Evolutionary conservation across 2,329 filamentous ascomycete species (phyloP).

Genomic region (Colletotrichum tropicale): DNA sequence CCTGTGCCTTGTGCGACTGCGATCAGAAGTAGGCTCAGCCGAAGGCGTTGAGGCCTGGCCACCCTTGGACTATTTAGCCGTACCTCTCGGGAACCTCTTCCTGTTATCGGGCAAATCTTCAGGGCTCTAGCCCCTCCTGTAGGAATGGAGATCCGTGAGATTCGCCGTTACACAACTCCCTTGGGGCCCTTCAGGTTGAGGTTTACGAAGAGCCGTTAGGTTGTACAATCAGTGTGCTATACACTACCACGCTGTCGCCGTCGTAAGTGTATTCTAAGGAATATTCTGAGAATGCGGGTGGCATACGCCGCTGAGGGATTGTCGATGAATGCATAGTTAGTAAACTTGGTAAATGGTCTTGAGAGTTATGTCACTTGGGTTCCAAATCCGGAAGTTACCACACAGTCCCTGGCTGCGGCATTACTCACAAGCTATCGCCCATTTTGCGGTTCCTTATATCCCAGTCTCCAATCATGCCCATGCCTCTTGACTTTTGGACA

Average conservation of each 20-base stretch:
- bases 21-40: background rate
- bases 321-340: background rate
- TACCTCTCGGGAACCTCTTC: rapidly evolving
- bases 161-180: background rate
- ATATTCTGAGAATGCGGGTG: background rate
- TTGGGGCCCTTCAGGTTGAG: background rate
- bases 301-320: rapidly evolving
- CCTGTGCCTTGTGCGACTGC: background rate
- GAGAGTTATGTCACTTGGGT: background rate
- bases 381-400: background rate
- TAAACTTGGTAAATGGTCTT: background rate
- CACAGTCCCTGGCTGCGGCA: background rate
- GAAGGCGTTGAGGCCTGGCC: background rate
- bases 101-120: background rate
- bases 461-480: background rate
- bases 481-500: too few species aligned
- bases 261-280: background rate
- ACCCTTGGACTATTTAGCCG: background rate
- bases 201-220: background rate
- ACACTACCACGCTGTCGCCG: rapidly evolving
- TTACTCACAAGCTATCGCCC: background rate
- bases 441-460: background rate
- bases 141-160: background rate
- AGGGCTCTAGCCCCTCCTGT: too few species aligned
- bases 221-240: rapidly evolving